Percentiles rank a stretch among this genome's conserved stretches.
Conservation (phyloP, 441 rosid genomes). For the Mallotus repandus region DNA sequence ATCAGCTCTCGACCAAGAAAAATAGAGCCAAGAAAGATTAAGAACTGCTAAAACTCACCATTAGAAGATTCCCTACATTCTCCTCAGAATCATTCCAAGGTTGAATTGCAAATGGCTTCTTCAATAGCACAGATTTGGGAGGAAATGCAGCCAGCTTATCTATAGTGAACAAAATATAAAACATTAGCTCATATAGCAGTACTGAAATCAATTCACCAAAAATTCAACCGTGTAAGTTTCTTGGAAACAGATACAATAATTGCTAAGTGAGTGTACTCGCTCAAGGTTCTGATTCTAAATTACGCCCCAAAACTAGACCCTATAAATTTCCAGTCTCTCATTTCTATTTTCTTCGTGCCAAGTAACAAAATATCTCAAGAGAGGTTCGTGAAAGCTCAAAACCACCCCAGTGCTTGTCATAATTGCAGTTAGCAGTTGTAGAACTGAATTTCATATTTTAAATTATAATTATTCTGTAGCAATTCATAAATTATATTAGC, state of each 20-base stretch:
- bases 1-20: conserved; percentile 5
- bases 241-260: background rate
- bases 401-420: background rate
- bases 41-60: conserved; percentile 55
- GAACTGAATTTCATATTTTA: background rate
- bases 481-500: background rate
- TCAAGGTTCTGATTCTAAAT: background rate
- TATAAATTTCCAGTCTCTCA: background rate
- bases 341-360: background rate
- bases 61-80: conserved; percentile 76
- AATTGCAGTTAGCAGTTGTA: background rate
- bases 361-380: background rate
- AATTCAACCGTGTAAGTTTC: background rate
- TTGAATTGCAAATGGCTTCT: conserved; percentile 60
- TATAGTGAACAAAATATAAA: conserved; percentile 2
- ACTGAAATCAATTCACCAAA: background rate
- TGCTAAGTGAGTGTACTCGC: background rate
- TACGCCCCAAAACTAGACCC: background rate
- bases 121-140: conserved; percentile 56
- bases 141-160: conserved; percentile 65
- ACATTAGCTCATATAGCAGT: background rate
- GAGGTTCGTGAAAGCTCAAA: background rate
- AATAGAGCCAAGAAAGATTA: conserved; percentile 12
- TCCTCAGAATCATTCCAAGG: conserved; percentile 86
- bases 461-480: background rate